phyloP scores from a whole-genome alignment of 2,329 filamentous ascomycete species.

The Fusarium beomiforme region DNA sequence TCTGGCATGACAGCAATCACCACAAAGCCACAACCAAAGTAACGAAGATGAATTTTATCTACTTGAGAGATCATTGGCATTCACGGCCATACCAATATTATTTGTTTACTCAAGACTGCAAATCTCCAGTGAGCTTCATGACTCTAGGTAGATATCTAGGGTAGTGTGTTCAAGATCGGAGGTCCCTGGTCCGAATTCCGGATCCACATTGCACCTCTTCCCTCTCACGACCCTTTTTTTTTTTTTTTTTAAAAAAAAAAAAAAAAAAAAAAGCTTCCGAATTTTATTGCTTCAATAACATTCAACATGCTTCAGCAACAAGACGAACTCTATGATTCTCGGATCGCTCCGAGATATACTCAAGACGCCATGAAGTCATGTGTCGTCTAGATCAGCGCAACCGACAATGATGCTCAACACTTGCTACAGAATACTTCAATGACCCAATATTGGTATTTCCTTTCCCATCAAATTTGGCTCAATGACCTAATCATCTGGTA shows the following conservation, averaged over 20 bases:
- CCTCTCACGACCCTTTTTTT: background rate
- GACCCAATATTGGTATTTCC: background rate
- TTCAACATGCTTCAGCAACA: background rate
- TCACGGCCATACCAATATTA: background rate
- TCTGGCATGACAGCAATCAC: background rate
- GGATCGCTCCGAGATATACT: no score
- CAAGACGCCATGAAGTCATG: background rate
- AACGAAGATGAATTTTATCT: background rate
- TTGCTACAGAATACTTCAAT: background rate
- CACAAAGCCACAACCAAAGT: background rate
- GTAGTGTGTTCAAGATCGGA: conserved; percentile 7
- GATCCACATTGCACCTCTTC: conserved; percentile 7
- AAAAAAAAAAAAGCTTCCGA: background rate
- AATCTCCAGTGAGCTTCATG: background rate
- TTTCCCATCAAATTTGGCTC: background rate
- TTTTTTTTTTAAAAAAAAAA: no score
- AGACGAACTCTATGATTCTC: background rate
- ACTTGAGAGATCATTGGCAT: no score
- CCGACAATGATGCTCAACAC: background rate
- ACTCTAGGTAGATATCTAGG: background rate
- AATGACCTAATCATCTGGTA: conserved; percentile 4
- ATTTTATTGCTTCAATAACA: background rate
- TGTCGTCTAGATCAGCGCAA: background rate
- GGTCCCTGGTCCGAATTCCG: conserved; percentile 9
- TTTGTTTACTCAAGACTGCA: background rate